Base-by-base conservation (phyloP, 1,284 basidiomycete genomes). In the Papiliotrema nemorosa region DNA sequence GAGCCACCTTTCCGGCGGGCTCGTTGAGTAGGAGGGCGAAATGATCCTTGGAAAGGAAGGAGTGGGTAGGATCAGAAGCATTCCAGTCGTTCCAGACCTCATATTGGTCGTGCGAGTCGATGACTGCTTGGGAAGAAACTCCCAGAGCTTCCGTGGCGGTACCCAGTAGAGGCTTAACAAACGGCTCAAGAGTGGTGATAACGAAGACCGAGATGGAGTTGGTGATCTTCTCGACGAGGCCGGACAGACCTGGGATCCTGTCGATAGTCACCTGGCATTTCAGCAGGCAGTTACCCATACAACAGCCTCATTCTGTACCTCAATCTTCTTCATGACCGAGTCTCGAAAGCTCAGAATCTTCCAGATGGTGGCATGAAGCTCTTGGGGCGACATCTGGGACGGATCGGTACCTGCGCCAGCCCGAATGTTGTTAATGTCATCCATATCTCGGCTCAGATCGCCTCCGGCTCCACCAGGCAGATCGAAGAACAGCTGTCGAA, bases 301-400 rank as follows among this genome's bases (percentile, higher is more conserved):
- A 20, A 29, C 7, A 10, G 29, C 10, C 21, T 16, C 3, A 9
- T 62, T 55, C 47, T n/a, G n/a, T n/a, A 81, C 83, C 66, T 86
- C 84, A 50, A 97, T 90, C 69, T 84, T 85, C 81, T 93, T 94
- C 69, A 84, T 83, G 77, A 85, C 80, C 20, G 81, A 82, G 74
- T 97, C 92, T 45, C 90, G 80, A 75, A 93, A 92, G 40, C 80
- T 84, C 64, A 96, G 74, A 12, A 96, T 84, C 73, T 88, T 83
- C 90, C 90, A 94, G 14, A 94, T 74, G 3, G 84, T 82, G 2
- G 44, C 50, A 72, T 93, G 87, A 53, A 94, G 67, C 72, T 96
- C 90, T 70, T 93, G 88, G 1, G 92, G 90, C 49, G 77, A 84
- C 90, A 96, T 89, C 38, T 86, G 82, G 57, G 85, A 81, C 0